Evolutionary conservation across 495 filamentous ascomycete genomes (phyloP), one percentile per base, ranked within the genome.

Genomic region (Terfezia claveryi): DNA sequence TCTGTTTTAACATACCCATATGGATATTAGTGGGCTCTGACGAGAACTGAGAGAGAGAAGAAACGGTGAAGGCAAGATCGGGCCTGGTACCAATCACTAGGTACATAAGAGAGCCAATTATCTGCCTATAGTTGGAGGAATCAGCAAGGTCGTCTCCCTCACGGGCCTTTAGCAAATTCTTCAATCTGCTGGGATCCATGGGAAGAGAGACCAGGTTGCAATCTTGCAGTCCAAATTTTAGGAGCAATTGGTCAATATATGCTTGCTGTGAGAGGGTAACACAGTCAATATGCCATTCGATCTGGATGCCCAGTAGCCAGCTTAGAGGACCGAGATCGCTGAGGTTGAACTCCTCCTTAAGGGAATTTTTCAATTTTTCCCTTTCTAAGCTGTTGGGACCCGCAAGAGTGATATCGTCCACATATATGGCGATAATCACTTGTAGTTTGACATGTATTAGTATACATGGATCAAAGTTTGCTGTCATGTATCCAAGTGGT

Each of bases 41-140:
- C 14, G 14, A 41, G 27, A 56, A 58, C 51, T 58, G 52, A 5
- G 41, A 61, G 1, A 61, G 55, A 14, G 14, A 37, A 2, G 55
- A 51, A 1, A 58, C 36, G 3, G 52, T 52, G 37, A 55, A 59
- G 0, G 50, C 53, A 6, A 63, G 36, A 38, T 63, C 61, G 49
- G 59, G 61, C 32, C 54, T 38, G 5, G 59, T 62, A 9, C 49
- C 51, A 17, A 50, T 56, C 9, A 58, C 50, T 1, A 38, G 27
- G 12, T 20, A 20, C 20, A 20, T 20, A 20, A 20, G 20, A 20
- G 20, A 20, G 0, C 20, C 20, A 20, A 20, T 20, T 20, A 20
- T 20, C 20, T 20, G 20, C 2, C 20, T 20, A 20, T 1, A 20
- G 20, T 20, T 20, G 20, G 20, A 20, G 0, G 20, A 2, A 2